phyloP scores from a whole-genome alignment of 257 asterid species.

The Cynanchum wilfordii region DNA sequence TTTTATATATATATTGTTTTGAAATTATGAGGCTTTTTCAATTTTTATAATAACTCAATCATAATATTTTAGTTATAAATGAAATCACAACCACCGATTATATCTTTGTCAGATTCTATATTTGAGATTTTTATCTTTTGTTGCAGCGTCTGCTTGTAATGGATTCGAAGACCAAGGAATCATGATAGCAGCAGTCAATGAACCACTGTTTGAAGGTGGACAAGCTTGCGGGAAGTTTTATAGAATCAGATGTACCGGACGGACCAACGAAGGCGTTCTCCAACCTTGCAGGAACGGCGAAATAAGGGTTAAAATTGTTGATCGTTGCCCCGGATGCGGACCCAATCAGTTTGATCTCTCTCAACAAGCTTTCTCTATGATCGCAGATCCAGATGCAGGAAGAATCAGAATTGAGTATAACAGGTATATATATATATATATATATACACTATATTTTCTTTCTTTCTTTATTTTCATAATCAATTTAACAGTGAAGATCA shows the following conservation, averaged over 20 bases:
- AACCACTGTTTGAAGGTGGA: conserved; percentile 10
- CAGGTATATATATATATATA: background rate
- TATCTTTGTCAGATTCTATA: background rate
- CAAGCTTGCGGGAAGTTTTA: background rate
- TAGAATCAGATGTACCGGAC: background rate
- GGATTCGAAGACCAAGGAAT: conserved; percentile 23
- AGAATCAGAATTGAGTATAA: background rate
- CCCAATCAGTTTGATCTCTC: conserved; percentile 3
- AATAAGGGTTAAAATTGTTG: background rate
- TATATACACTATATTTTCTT: no score
- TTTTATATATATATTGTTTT: no score
- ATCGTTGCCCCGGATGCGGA: conserved; percentile 4
- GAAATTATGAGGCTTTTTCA: no score
- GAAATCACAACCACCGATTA: no score
- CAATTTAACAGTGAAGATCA: no score
- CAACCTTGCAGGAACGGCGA: conserved; percentile 7
- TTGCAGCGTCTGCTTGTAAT: conserved; percentile 33
- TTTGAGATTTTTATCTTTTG: no score
- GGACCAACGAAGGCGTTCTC: background rate
- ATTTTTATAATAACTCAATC: no score
- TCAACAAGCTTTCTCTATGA: background rate
- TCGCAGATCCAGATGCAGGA: conserved; percentile 4
- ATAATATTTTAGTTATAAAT: no score
- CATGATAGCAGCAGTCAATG: conserved; percentile 39
- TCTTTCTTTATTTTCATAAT: background rate